A percentile compares a stretch with the other conserved stretches of the same genome.
These are phyloP conservation scores for Trypanosoma lewisi DNA, from an alignment of 208 protist species.

Conservation along the genomic window DNA sequence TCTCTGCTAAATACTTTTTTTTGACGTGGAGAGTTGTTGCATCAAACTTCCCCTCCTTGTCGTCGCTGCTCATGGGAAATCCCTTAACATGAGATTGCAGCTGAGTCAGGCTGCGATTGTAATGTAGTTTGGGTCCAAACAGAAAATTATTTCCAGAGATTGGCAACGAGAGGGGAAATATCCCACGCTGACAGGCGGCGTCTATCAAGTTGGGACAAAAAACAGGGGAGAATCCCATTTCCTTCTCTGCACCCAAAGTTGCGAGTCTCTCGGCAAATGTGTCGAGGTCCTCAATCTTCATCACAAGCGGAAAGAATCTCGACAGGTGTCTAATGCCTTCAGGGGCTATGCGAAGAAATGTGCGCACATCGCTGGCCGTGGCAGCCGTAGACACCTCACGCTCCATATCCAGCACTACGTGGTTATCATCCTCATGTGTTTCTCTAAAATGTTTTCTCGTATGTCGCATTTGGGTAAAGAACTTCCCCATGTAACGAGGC, in stretches of 20 bases:
- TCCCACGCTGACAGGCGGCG: constrained; percentile 59
- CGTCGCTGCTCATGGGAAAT: constrained; percentile 34
- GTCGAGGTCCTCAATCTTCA: constrained; percentile 41
- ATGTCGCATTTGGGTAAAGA: constrained; percentile 17
- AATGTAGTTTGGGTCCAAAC: constrained; percentile 78
- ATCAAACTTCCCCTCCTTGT: constrained; percentile 27
- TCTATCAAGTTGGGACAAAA: constrained; percentile 73
- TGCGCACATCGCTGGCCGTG: constrained; percentile 26
- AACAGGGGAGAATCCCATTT: constrained; percentile 67
- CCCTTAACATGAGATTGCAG: constrained; percentile 23
- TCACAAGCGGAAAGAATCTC: constrained; percentile 29
- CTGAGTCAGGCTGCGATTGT: constrained; percentile 32
- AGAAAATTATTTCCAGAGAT: constrained; percentile 34
- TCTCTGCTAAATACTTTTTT: constrained; percentile 39
- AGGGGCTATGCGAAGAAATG: constrained; percentile 24
- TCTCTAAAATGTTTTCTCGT: constrained; percentile 21
- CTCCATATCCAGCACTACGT: constrained; percentile 25
- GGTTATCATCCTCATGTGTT: neutral
- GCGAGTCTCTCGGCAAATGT: constrained; percentile 29
- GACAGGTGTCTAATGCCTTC: constrained; percentile 32
- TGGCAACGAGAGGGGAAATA: constrained; percentile 63
- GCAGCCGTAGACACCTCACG: constrained; percentile 33
- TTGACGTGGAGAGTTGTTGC: constrained; percentile 35
- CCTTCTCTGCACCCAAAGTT: constrained; percentile 13
- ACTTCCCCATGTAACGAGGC: neutral